Conservation (phyloP, 2,329 filamentous ascomycete species). For the Seiridium unicorne region DNA sequence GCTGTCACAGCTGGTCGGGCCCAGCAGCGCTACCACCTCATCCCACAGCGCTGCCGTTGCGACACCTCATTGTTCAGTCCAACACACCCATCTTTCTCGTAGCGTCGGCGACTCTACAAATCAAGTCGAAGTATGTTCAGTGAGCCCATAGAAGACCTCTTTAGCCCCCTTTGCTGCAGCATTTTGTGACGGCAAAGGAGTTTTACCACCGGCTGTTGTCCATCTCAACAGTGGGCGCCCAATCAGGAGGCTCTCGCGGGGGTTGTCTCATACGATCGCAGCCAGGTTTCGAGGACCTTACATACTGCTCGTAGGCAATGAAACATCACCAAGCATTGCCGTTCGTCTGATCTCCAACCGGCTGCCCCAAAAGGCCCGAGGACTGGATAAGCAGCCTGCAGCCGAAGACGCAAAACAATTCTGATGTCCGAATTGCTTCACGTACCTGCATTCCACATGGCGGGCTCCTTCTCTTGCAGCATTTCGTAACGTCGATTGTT, state of each 20-base stretch:
- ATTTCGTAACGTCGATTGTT: background rate
- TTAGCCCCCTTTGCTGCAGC: background rate
- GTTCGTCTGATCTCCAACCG: slow-evolving; percentile 4
- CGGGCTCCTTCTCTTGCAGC: background rate
- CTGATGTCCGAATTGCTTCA: slow-evolving; percentile 7
- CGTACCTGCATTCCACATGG: background rate
- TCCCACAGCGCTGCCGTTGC: background rate
- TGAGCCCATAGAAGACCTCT: background rate
- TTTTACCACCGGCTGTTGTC: background rate
- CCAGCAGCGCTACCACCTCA: background rate
- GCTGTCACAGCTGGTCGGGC: background rate
- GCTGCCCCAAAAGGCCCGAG: background rate
- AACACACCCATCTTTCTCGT: background rate
- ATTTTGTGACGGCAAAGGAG: background rate
- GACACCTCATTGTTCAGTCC: slow-evolving; percentile 4
- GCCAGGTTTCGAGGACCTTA: background rate
- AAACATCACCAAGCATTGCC: background rate
- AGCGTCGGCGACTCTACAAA: background rate
- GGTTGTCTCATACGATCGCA: background rate
- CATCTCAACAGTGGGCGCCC: background rate
- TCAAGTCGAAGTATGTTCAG: background rate
- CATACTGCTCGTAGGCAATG: background rate
- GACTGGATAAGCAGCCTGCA: slow-evolving; percentile 1
- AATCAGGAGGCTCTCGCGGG: background rate
- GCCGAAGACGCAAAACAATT: slow-evolving; percentile 1